Percentiles rank a stretch among this genome's conserved stretches.
These are phyloP conservation scores for Mallotus repandus DNA, from an alignment of 441 rosid species.

Conservation along the genomic window DNA sequence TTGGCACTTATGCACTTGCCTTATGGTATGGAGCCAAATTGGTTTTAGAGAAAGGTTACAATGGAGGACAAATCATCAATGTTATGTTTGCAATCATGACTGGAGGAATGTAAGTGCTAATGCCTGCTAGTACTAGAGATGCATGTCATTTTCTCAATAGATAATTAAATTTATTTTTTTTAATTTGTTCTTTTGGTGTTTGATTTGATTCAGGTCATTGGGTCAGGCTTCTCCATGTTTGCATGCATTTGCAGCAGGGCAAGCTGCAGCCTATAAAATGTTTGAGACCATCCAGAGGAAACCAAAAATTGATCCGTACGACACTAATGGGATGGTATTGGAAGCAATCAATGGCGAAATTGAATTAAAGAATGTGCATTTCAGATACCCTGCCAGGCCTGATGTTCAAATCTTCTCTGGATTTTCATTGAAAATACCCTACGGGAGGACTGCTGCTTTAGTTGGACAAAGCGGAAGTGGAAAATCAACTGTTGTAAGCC, in stretches of 20 bases:
- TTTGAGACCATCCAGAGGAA: slow-evolving; percentile 71
- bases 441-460: slow-evolving; percentile 66
- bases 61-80: slow-evolving; percentile 63
- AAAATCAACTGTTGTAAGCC: slow-evolving; percentile 71
- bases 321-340: slow-evolving; percentile 42
- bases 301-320: slow-evolving; percentile 70
- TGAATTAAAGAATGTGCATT: slow-evolving; percentile 61
- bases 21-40: slow-evolving; percentile 57
- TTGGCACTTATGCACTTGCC: slow-evolving; percentile 53
- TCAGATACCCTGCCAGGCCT: slow-evolving; percentile 71
- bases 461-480: slow-evolving; percentile 94
- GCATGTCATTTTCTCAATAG: too few relatives aligned
- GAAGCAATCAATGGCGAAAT: slow-evolving; percentile 57
- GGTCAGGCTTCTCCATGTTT: slow-evolving; percentile 80
- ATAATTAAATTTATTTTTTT: too few relatives aligned
- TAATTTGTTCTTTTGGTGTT: background rate
- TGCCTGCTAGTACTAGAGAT: background rate
- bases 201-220: slow-evolving; percentile 58
- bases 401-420: slow-evolving; percentile 68
- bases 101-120: slow-evolving; percentile 52
- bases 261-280: slow-evolving; percentile 87
- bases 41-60: slow-evolving; percentile 52
- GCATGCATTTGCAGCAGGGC: slow-evolving; percentile 72
- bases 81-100: slow-evolving; percentile 53
- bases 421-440: slow-evolving; percentile 55